Conservation (phyloP, 306 rosid genomes). For the Dryas alaskensis region DNA sequence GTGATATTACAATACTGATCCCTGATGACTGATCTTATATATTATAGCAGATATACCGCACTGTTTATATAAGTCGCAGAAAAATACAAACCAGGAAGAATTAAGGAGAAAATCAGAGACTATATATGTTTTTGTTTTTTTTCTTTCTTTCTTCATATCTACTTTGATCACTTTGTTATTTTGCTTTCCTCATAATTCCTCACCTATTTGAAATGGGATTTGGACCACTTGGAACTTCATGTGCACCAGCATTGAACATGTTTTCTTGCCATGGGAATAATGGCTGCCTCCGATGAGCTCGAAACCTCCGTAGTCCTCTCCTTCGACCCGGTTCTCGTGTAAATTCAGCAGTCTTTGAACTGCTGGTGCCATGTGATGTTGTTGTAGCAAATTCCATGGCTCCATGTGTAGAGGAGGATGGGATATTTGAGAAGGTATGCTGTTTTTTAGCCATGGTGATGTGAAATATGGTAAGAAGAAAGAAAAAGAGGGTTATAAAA, state of each 20-base stretch:
- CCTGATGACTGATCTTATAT: background rate
- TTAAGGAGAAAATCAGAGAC: constrained; percentile 6
- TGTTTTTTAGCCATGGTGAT: constrained; percentile 35
- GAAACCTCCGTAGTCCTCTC: constrained; percentile 19
- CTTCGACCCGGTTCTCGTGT: constrained; percentile 10
- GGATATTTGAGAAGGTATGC: constrained; percentile 3
- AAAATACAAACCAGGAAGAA: constrained; percentile 9
- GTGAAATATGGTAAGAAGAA: constrained; percentile 39
- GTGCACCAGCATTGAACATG: constrained; percentile 53
- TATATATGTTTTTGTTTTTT: background rate
- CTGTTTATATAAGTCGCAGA: background rate
- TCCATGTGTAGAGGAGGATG: constrained; percentile 12
- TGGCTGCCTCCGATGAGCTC: constrained; percentile 30
- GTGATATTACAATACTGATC: constrained; percentile 3
- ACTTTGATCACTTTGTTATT: constrained; percentile 13
- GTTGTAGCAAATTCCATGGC: constrained; percentile 24
- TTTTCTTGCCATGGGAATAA: constrained; percentile 42
- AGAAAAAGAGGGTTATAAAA: constrained; percentile 35
- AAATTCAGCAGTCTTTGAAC: constrained; percentile 18
- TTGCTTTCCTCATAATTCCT: constrained; percentile 14
- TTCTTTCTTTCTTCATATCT: constrained; percentile 1
- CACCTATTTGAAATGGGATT: constrained; percentile 88
- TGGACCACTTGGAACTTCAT: constrained; percentile 94
- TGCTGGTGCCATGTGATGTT: constrained; percentile 22
- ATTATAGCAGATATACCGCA: too few species aligned